Conservation (phyloP, 1,284 basidiomycete genomes). For the Apiotrichum porosum region DNA sequence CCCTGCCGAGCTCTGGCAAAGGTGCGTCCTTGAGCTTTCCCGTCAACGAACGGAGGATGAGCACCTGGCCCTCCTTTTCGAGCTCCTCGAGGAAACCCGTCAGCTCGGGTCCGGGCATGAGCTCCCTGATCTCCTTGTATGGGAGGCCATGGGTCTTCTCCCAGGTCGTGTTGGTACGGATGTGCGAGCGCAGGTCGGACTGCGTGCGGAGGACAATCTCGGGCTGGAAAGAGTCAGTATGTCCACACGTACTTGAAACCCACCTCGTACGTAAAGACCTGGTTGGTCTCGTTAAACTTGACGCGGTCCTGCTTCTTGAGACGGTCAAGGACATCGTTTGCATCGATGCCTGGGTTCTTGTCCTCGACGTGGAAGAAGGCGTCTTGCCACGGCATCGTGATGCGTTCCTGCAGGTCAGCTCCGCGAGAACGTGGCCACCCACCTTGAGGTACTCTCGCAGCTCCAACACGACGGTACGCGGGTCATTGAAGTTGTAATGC, state of each 20-base stretch:
- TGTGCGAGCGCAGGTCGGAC: constrained; percentile 35
- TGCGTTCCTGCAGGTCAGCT: constrained; percentile 18
- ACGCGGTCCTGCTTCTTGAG: constrained; percentile 41
- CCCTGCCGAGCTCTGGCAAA: constrained; percentile 37
- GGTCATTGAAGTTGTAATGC: constrained; percentile 22
- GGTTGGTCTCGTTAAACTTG: constrained; percentile 39
- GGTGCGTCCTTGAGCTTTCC: constrained; percentile 36
- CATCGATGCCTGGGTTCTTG: constrained; percentile 28
- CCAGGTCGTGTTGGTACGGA: constrained; percentile 34
- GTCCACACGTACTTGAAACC: too few relatives aligned
- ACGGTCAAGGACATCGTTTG: constrained; percentile 30
- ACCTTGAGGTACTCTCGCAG: constrained; percentile 32
- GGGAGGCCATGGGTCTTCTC: constrained; percentile 24
- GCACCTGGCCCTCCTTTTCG: constrained; percentile 35
- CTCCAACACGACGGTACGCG: constrained; percentile 31
- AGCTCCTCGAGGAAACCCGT: constrained; percentile 24
- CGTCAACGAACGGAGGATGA: constrained; percentile 42
- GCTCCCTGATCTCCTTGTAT: constrained; percentile 31
- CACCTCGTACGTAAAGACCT: constrained; percentile 44
- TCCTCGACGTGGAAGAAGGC: constrained; percentile 36
- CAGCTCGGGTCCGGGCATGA: constrained; percentile 25
- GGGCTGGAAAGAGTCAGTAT: constrained; percentile 25
- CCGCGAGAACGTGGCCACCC: not conserved
- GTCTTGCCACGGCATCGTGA: constrained; percentile 31
- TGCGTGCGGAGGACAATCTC: constrained; percentile 33